A percentile compares a stretch with the other conserved stretches of the same genome.
phyloP scores from a whole-genome alignment of 768 basidiomycete genomes.

The Agaricus sinodeliciosus region DNA sequence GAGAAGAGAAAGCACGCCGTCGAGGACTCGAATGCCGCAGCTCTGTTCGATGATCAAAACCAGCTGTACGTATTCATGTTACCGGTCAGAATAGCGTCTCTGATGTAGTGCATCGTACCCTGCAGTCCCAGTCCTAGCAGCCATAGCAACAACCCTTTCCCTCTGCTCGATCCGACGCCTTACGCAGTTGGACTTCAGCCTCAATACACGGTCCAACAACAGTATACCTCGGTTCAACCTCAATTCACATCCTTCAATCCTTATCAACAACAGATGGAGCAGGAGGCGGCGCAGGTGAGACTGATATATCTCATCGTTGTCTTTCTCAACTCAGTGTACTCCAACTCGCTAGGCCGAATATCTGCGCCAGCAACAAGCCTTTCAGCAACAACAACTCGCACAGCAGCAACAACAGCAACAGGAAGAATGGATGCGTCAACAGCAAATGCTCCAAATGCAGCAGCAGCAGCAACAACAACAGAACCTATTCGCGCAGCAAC shows the following conservation, averaged over 20 bases:
- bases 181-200: conserved; percentile 52
- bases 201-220: conserved; percentile 61
- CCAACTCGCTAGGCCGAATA: conserved; percentile 52
- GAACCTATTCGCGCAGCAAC: conserved; percentile 42
- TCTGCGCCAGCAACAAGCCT: conserved; percentile 68
- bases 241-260: conserved; percentile 94
- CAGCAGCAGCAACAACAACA: conserved; percentile 47
- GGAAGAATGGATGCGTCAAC: conserved; percentile 42
- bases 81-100: neutral
- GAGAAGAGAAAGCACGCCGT: conserved; percentile 61
- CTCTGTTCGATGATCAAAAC: conserved; percentile 83
- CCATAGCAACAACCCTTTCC: conserved; percentile 50
- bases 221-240: conserved; percentile 68
- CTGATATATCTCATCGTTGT: neutral
- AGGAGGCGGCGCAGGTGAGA: conserved; percentile 69
- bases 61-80: conserved; percentile 49
- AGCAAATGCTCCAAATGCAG: conserved; percentile 39
- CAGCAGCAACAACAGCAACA: conserved; percentile 56
- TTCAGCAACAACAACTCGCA: conserved; percentile 45
- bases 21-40: conserved; percentile 63
- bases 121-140: conserved; percentile 18
- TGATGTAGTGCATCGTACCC: conserved; percentile 19
- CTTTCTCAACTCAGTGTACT: neutral
- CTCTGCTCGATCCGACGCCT: conserved; percentile 53
- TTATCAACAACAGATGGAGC: conserved; percentile 88